Conservation (phyloP, 805 yeast genomes). For the Yamadazyma sp. region DNA sequence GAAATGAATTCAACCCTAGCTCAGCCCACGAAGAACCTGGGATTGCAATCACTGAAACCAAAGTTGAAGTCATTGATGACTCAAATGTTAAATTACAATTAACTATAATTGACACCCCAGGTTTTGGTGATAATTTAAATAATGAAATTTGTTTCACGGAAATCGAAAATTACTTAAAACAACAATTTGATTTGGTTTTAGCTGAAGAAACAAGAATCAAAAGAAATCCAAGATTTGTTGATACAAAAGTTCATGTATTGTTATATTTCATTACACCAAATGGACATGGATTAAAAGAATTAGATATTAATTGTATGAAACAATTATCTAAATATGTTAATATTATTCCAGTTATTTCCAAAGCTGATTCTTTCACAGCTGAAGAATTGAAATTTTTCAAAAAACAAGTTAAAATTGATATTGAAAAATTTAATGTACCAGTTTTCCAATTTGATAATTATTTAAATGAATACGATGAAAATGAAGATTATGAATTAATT, state of each 20-base stretch:
- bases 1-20: constrained; percentile 57
- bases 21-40: constrained; percentile 69
- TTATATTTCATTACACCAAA: constrained; percentile 75
- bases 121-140: constrained; percentile 74
- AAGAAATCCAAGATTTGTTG: constrained; percentile 81
- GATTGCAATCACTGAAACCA: constrained; percentile 66
- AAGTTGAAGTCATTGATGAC: constrained; percentile 59
- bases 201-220: constrained; percentile 84
- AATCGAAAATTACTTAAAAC: constrained; percentile 63
- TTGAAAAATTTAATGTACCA: constrained; percentile 68
- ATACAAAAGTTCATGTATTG: constrained; percentile 74
- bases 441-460: constrained; percentile 66
- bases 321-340: constrained; percentile 70
- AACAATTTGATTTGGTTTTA: constrained; percentile 73
- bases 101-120: constrained; percentile 68
- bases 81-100: constrained; percentile 53
- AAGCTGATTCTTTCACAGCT: constrained; percentile 74
- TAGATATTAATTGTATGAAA: constrained; percentile 72
- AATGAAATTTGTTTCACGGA: constrained; percentile 66
- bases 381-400: constrained; percentile 62
- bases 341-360: constrained; percentile 77
- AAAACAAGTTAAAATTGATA: constrained; percentile 56
- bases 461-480: constrained; percentile 54
- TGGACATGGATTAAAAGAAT: constrained; percentile 75
- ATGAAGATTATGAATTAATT: constrained; percentile 71